phyloP scores from a whole-genome alignment of 305 asterid genomes.

The Vinca major region DNA sequence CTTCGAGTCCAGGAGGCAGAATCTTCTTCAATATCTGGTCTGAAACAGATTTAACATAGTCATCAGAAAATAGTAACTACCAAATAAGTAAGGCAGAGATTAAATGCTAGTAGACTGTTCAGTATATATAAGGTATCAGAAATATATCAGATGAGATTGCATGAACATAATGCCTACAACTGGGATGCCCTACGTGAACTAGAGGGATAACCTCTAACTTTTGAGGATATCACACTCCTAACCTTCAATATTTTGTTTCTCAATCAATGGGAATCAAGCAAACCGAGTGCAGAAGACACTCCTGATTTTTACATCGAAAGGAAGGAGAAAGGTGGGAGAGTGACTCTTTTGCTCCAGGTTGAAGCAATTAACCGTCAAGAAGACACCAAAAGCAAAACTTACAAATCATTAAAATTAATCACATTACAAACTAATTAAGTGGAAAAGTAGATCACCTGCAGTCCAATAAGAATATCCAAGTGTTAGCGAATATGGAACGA shows the following conservation, averaged over 20 bases:
- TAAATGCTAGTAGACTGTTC: neutral
- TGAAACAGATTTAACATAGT: slow-evolving; percentile 25
- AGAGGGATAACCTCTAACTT: neutral
- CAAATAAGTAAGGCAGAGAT: too few relatives aligned
- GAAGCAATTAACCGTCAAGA: neutral
- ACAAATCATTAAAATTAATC: neutral
- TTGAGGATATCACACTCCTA: neutral
- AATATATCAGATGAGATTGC: too few relatives aligned
- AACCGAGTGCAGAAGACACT: slow-evolving; percentile 5
- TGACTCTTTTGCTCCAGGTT: neutral
- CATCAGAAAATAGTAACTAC: slow-evolving; percentile 7
- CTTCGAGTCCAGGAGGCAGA: slow-evolving; percentile 70
- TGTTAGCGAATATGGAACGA: slow-evolving; percentile 57
- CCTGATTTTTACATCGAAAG: slow-evolving; percentile 1
- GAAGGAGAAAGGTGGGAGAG: neutral
- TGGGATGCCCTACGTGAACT: neutral
- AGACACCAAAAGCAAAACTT: neutral
- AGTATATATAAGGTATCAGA: neutral
- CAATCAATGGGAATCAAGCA: neutral
- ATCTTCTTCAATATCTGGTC: slow-evolving; percentile 83
- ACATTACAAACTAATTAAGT: neutral
- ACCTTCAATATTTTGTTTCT: too few relatives aligned
- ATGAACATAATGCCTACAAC: neutral
- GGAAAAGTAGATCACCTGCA: slow-evolving; percentile 43
- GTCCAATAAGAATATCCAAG: slow-evolving; percentile 88